Evolutionary conservation across 805 yeast genomes (phyloP), one percentile per base, ranked within the genome.

Genomic region (Candida maltosa): DNA sequence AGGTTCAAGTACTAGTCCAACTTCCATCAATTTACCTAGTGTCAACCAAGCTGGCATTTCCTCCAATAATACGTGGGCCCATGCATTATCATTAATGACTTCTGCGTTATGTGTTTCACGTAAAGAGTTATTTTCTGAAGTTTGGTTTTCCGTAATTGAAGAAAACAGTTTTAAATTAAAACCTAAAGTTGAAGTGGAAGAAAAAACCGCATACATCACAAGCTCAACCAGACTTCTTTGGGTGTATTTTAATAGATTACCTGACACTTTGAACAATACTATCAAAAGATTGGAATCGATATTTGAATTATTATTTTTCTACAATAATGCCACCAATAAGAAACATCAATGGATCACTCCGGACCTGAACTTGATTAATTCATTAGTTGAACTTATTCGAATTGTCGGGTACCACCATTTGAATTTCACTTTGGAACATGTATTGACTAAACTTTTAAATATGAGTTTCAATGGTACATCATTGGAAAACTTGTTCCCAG

Each of bases 231-330:
- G 96, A 39, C 64, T 94, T 21, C 59, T 86, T 0, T 93, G 98
- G 98, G 95, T 89, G 0, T 93, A 85, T 52, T 62, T 88, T 16
- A 87, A 81, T 57, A 69, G 97, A 42, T 78, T 88, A 45, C 76
- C 95, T 0, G 98, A 94, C 46, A 83, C 97, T 0, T 62, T 91
- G 47, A 93, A 91, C 53, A 82, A 85, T 39, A 88, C 95, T 1
- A 79, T 89, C 3, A 81, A 88, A 49, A 82, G 81, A 37, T 67
- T 93, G 32, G 95, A 83, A 39, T 51, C 61, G 2, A 60, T 93
- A 22, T 78, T 82, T 38, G 72, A 74, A 32, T 42, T 76, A 4
- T 56, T 85, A 27, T 63, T 89, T 16, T 71, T 73, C 33, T 73
- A 68, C 36, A 48, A 54, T 9, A 54, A 47, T 17, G 49, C 57